Percentiles rank a stretch among this genome's conserved stretches.
These are phyloP conservation scores for Pseudogymnoascus sp. DNA, from an alignment of 2,329 filamentous ascomycete genomes.

Conservation along the genomic window DNA sequence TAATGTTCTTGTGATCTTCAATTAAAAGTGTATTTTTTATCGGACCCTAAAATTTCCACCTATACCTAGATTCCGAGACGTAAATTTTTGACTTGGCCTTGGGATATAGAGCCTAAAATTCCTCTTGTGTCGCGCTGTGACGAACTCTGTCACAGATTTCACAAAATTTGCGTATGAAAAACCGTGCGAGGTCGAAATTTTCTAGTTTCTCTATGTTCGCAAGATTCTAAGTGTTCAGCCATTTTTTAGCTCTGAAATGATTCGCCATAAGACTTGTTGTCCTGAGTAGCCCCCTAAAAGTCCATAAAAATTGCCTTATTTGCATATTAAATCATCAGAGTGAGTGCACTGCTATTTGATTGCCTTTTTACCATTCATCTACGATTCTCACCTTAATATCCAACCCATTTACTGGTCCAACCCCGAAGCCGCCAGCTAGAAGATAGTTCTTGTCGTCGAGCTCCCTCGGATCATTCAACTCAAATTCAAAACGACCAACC, in stretches of 20 bases:
- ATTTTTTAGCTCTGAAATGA: neutral
- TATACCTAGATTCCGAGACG: neutral
- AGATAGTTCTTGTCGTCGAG: conserved; percentile 58
- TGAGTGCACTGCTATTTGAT: neutral
- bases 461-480: conserved; percentile 48
- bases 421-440: conserved; percentile 64
- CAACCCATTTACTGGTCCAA: conserved; percentile 64
- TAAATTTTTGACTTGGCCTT: neutral
- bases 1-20: neutral
- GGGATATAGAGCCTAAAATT: neutral
- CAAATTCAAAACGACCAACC: conserved; percentile 66
- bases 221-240: neutral
- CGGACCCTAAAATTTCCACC: neutral
- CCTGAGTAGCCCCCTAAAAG: neutral
- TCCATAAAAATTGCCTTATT: neutral
- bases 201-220: neutral
- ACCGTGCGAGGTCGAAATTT: neutral
- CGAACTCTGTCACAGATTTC: too few species aligned
- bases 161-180: too few species aligned
- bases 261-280: neutral
- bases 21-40: neutral
- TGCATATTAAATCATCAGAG: neutral
- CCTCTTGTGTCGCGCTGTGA: too few species aligned
- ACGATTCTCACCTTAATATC: conserved; percentile 57
- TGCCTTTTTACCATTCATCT: conserved; percentile 49